A percentile compares a stretch with the other conserved stretches of the same genome.
Evolutionary conservation across 1,139 yeast genomes (phyloP).

Genomic region (Suhomyces coccinellae): DNA sequence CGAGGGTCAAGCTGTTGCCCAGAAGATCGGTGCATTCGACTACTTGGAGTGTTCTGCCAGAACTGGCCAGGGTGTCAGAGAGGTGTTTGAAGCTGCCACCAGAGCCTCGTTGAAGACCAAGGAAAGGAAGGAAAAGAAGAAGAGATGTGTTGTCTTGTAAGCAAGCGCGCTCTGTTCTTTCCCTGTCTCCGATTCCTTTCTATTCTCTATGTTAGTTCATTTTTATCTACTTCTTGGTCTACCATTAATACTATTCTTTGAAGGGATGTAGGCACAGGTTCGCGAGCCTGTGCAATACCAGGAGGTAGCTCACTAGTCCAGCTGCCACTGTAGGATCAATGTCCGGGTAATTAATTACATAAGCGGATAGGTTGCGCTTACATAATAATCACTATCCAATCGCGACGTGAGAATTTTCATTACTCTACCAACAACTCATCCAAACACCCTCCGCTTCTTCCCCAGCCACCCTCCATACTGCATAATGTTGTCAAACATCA

Average conservation of each 20-base stretch:
- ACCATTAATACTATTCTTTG: slow-evolving; percentile 14
- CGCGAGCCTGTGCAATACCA: slow-evolving; percentile 2
- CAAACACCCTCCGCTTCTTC: not conserved
- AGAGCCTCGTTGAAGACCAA: slow-evolving; percentile 76
- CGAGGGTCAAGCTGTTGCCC: slow-evolving; percentile 85
- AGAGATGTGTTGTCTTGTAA: slow-evolving; percentile 60
- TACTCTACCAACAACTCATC: slow-evolving; percentile 4
- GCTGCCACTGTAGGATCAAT: too few species aligned
- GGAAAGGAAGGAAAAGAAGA: slow-evolving; percentile 56
- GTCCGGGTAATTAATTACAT: not conserved
- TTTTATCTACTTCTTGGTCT: slow-evolving; percentile 10
- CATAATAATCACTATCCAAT: slow-evolving; percentile 11
- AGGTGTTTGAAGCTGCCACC: slow-evolving; percentile 90
- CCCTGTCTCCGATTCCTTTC: slow-evolving; percentile 10
- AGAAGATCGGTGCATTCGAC: slow-evolving; percentile 80
- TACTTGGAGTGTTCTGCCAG: slow-evolving; percentile 94
- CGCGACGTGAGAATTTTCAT: slow-evolving; percentile 11
- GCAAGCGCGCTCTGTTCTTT: not conserved
- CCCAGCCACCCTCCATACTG: slow-evolving; percentile 2
- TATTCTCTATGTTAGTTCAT: slow-evolving; percentile 10
- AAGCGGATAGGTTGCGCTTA: slow-evolving; percentile 6
- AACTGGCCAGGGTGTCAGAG: slow-evolving; percentile 87
- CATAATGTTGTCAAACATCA: slow-evolving; percentile 15
- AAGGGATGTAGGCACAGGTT: not conserved
- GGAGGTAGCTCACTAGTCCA: too few species aligned